Evolutionary conservation across 331 rosid species (phyloP).

Genomic region (Spiraea crenata): DNA sequence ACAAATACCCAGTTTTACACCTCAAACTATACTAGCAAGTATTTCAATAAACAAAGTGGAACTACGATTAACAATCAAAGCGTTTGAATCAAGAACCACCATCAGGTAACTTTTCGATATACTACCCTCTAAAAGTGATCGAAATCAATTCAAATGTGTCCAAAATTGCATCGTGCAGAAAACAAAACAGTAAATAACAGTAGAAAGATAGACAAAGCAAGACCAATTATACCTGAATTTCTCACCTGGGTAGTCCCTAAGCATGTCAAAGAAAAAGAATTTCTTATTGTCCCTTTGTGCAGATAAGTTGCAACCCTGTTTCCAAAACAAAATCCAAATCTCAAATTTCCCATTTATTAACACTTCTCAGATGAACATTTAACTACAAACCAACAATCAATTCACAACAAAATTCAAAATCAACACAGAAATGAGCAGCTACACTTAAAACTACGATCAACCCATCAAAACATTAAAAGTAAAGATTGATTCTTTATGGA

Average conservation of each 20-base stretch:
- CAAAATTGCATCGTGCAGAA: neutral
- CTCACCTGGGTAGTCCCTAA: slow-evolving; percentile 87
- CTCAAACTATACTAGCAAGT: too few species aligned
- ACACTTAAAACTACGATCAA: neutral
- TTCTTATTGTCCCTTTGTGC: slow-evolving; percentile 68
- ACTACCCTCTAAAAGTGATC: neutral
- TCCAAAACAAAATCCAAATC: slow-evolving; percentile 16
- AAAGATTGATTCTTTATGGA: neutral
- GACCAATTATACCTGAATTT: slow-evolving; percentile 35
- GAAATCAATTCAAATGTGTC: neutral
- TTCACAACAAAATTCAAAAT: neutral
- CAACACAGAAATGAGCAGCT: neutral
- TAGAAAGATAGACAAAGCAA: neutral
- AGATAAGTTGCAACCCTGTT: slow-evolving; percentile 85
- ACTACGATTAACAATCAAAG: neutral
- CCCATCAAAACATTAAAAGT: neutral
- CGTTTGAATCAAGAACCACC: too few species aligned
- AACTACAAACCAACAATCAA: neutral
- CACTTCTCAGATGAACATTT: neutral
- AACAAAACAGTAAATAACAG: neutral
- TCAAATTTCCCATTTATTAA: neutral
- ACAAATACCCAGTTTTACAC: neutral
- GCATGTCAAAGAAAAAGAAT: slow-evolving; percentile 84
- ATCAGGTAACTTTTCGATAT: too few species aligned
- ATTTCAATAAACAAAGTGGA: neutral